phyloP scores from a whole-genome alignment of 176 grass and related monocot species.

The Musa acuminata region DNA sequence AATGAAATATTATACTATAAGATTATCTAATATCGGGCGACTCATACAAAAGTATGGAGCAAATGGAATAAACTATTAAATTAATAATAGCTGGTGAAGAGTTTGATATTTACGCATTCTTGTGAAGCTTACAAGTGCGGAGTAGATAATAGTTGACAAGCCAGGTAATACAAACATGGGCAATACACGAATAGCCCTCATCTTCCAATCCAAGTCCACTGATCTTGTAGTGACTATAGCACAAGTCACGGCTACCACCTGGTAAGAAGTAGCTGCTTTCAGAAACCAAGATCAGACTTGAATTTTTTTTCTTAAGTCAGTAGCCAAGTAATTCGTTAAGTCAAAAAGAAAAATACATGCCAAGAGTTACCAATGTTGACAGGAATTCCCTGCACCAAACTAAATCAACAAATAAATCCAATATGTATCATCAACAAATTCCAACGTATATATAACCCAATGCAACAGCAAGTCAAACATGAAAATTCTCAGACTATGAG shows the following conservation, averaged over 20 bases:
- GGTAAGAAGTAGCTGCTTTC: neutral
- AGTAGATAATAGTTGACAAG: slow-evolving; percentile 54
- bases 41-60: too few relatives aligned
- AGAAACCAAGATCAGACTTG: neutral
- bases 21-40: neutral
- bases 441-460: neutral
- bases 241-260: slow-evolving; percentile 64
- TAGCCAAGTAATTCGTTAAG: too few relatives aligned
- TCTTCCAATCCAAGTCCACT: slow-evolving; percentile 54
- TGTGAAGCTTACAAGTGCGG: slow-evolving; percentile 40
- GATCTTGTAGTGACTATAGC: slow-evolving; percentile 59
- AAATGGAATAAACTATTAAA: too few relatives aligned
- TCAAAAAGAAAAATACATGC: too few relatives aligned
- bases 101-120: slow-evolving; percentile 62
- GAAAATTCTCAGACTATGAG: neutral
- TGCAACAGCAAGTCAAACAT: neutral
- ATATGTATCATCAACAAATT: neutral
- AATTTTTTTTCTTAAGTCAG: too few relatives aligned
- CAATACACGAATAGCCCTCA: slow-evolving; percentile 46
- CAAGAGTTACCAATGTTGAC: neutral
- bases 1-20: neutral
- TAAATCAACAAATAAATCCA: neutral
- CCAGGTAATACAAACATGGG: slow-evolving; percentile 66
- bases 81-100: neutral
- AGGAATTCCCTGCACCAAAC: neutral